phyloP scores from a whole-genome alignment of 169 alveolate genomes.

The Eimeria zaria region DNA sequence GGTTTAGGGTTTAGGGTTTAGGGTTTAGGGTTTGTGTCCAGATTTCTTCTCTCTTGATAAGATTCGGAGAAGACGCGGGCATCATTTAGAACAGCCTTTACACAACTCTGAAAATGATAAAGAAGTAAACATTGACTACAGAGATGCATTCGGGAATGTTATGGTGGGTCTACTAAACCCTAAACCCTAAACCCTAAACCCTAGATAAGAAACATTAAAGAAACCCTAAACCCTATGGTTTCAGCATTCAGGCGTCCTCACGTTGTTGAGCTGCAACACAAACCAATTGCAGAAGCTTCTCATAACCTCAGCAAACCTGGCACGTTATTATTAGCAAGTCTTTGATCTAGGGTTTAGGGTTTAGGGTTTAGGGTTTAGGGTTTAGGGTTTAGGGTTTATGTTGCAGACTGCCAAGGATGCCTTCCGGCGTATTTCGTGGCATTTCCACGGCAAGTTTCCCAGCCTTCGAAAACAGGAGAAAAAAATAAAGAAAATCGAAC shows the following conservation, averaged over 20 bases:
- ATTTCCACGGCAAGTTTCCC: slow-evolving; percentile 73
- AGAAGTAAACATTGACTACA: slow-evolving; percentile 79
- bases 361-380: slow-evolving; percentile 9
- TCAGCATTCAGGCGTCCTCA: not conserved
- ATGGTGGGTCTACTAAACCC: slow-evolving; percentile 67
- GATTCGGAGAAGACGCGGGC: slow-evolving; percentile 65
- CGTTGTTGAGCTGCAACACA: too few species aligned
- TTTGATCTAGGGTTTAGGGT: not conserved
- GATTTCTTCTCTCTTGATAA: slow-evolving; percentile 76
- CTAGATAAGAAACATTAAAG: too few species aligned
- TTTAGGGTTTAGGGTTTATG: not conserved
- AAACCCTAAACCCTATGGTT: too few species aligned
- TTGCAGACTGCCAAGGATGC: slow-evolving; percentile 81
- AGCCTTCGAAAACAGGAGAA: slow-evolving; percentile 40
- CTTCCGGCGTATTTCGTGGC: slow-evolving; percentile 80
- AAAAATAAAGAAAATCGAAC: slow-evolving; percentile 16
- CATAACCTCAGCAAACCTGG: too few species aligned
- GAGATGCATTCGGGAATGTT: slow-evolving; percentile 78
- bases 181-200: not conserved
- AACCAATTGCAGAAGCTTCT: too few species aligned
- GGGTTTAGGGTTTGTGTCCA: slow-evolving; percentile 23
- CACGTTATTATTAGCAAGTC: not conserved
- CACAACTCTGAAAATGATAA: slow-evolving; percentile 69
- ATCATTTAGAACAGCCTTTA: slow-evolving; percentile 68
- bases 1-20: slow-evolving; percentile 23